Conservation (phyloP, 306 rosid genomes). For the Pterocarpus santalinus region DNA sequence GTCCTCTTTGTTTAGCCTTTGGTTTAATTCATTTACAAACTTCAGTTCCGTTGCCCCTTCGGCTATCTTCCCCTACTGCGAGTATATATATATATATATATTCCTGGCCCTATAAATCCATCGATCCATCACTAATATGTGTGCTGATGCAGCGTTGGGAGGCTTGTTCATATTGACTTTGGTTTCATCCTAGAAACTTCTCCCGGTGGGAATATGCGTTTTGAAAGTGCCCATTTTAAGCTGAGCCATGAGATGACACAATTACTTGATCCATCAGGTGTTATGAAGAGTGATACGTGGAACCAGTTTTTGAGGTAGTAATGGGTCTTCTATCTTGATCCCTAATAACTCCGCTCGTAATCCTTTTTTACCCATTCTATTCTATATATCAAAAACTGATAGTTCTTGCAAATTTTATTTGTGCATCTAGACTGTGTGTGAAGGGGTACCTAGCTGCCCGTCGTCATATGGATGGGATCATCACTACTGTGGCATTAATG, state of each 20-base stretch:
- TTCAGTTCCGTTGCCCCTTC: slow-evolving; percentile 24
- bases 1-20: slow-evolving; percentile 26
- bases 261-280: slow-evolving; percentile 93
- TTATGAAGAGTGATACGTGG: slow-evolving; percentile 97
- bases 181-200: slow-evolving; percentile 98
- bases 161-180: slow-evolving; percentile 94
- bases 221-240: slow-evolving; percentile 98
- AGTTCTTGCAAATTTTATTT: slow-evolving; percentile 9
- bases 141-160: slow-evolving; percentile 77
- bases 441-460: slow-evolving; percentile 98
- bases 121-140: slow-evolving; percentile 36
- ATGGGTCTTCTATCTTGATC: slow-evolving; percentile 20
- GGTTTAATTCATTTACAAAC: slow-evolving; percentile 15
- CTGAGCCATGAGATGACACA: slow-evolving; percentile 99
- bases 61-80: slow-evolving; percentile 25
- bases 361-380: background rate
- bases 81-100: background rate
- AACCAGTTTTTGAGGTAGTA: slow-evolving; percentile 85
- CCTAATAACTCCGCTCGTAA: background rate
- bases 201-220: slow-evolving; percentile 98
- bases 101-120: slow-evolving; percentile 28
- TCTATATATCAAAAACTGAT: slow-evolving; percentile 31
- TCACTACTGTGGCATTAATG: slow-evolving; percentile 84
- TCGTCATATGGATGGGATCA: slow-evolving; percentile 84
- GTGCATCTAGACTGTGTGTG: slow-evolving; percentile 74